Evolutionary conservation across 2,329 filamentous ascomycete genomes (phyloP).

Genomic region (Emergomyces pasteurianus): DNA sequence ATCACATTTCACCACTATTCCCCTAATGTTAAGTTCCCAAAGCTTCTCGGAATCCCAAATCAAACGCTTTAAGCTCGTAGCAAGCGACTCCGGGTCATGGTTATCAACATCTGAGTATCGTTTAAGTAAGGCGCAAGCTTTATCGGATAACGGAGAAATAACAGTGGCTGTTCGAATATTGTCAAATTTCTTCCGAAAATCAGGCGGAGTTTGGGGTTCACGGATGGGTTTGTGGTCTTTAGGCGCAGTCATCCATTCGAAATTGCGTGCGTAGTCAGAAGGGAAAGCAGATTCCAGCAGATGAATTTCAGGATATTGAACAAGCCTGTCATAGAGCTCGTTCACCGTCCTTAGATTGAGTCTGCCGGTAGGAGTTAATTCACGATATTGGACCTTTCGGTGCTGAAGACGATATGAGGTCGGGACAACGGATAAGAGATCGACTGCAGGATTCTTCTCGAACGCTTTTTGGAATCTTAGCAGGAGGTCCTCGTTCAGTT

Average conservation of each 20-base stretch:
- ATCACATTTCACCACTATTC: slow-evolving; percentile 16
- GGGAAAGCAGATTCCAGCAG: slow-evolving; percentile 14
- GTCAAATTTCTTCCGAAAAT: too few relatives aligned
- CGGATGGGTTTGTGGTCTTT: too few relatives aligned
- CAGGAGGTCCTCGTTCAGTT: slow-evolving; percentile 5
- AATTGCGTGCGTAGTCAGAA: slow-evolving; percentile 12
- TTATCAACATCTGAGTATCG: too few relatives aligned
- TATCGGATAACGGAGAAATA: too few relatives aligned
- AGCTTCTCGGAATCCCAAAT: slow-evolving; percentile 15
- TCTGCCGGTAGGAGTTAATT: slow-evolving; percentile 9
- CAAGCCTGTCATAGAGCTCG: slow-evolving; percentile 5
- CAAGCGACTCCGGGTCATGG: too few relatives aligned
- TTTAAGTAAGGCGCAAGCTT: too few relatives aligned
- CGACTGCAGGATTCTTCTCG: slow-evolving; percentile 12
- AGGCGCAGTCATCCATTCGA: too few relatives aligned
- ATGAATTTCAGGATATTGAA: slow-evolving; percentile 15
- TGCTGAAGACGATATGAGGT: slow-evolving; percentile 12
- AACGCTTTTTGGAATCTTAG: slow-evolving; percentile 12
- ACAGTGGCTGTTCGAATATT: too few relatives aligned
- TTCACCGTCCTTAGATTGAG: slow-evolving; percentile 13
- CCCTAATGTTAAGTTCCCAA: slow-evolving; percentile 14
- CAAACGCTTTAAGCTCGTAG: too few relatives aligned
- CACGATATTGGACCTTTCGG: slow-evolving; percentile 6
- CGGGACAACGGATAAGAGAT: slow-evolving; percentile 16
- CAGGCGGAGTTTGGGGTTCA: too few relatives aligned